A percentile compares a stretch with the other conserved stretches of the same genome.
phyloP scores from a whole-genome alignment of 345 rosid species.

The Eucalyptus regnans region DNA sequence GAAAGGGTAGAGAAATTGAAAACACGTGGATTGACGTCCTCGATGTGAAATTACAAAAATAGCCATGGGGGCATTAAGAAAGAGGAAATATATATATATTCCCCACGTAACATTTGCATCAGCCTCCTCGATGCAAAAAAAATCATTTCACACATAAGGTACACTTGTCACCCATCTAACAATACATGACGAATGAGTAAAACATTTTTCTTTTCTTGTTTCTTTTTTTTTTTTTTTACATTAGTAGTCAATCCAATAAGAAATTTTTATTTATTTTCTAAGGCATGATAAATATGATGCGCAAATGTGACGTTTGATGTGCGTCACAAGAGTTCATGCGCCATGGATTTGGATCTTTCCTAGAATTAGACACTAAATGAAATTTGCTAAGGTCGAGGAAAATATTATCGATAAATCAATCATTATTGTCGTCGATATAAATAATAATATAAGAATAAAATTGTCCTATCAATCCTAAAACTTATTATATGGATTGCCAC shows the following conservation, averaged over 20 bases:
- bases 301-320: neutral
- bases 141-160: neutral
- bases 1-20: neutral
- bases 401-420: neutral
- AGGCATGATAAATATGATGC: neutral
- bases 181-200: neutral
- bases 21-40: neutral
- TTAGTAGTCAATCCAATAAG: neutral
- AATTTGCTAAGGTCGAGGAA: neutral
- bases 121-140: too few relatives aligned
- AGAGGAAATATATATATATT: too few relatives aligned
- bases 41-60: too few relatives aligned
- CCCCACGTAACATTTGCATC: too few relatives aligned
- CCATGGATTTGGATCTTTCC: neutral
- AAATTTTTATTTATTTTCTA: neutral
- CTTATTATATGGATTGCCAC: too few relatives aligned
- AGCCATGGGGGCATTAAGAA: neutral
- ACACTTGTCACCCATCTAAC: neutral
- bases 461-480: too few relatives aligned
- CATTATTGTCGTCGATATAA: too few relatives aligned
- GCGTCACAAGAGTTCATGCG: accelerated
- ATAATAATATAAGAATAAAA: too few relatives aligned
- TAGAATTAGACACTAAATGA: neutral
- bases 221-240: neutral
- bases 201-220: accelerated